Evolutionary conservation across 2,329 filamentous ascomycete species (phyloP), one percentile per base, ranked within the genome.

Genomic region (Ascochyta fabae): DNA sequence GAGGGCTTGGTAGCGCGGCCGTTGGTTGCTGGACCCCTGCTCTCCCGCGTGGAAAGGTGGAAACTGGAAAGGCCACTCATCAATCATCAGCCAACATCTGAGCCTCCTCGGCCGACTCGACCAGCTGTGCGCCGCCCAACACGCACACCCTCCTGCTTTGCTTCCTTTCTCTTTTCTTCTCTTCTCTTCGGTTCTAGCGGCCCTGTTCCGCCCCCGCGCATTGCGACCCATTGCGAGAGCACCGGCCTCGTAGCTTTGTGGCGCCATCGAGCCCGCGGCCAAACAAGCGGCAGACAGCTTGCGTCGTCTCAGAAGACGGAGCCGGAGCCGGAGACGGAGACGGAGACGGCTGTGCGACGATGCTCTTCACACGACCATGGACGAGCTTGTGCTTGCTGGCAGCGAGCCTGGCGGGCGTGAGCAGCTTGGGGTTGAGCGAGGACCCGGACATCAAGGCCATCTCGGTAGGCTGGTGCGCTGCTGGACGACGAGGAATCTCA

Each of bases 391-490:
- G 68, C 68, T 69, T 77, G 66, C 67, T 77, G 62, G 73, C 70
- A 52, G 71, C 70, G 61, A 75, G 70, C 61, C 66, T 71, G 64
- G 58, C 58, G 36, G 65, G 66, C 45, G 68, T 60, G 38, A 58
- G 48, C 53, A 73, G 66, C 34, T 56, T 74, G n/a, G 74, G 72
- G 8, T 48, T 71, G 59, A 65, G 48, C 26, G 73, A 77, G 56
- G 69, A 77, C 56, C 72, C 70, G 55, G 81, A 86, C 69, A 81
- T 88, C 66, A 86, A 86, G 75, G 86, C 83, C 67, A 88, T 89
- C 73, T 83, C 85, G 62, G 87, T 89, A 81, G 61, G 86, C 76
- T 61, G 40, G 44, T 51, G 46, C 45, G 58, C 39, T 27, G 58
- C 64, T 19, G n/a, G 29, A 33, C 47, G 12, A 34, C 39, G 31